phyloP scores from a whole-genome alignment of 2,329 filamentous ascomycete genomes.

The Aspergillus intermedius region DNA sequence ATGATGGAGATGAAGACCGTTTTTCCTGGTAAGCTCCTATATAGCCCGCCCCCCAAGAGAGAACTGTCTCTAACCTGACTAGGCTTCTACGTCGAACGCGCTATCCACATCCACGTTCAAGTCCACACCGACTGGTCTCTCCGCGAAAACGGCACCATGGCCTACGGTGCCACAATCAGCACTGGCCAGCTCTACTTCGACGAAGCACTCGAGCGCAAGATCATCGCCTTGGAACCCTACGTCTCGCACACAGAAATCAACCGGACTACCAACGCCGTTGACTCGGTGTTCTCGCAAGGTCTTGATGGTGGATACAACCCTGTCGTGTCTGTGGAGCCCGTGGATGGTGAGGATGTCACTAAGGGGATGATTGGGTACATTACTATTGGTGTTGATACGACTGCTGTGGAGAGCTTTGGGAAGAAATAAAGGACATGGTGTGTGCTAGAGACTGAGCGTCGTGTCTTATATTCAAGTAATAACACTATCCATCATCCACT shows the following conservation, averaged over 20 bases:
- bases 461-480: too few species aligned
- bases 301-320: constrained; percentile 24
- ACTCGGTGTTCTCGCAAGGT: constrained; percentile 7
- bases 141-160: constrained; percentile 21
- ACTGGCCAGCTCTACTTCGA: constrained; percentile 30
- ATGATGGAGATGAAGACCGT: constrained; percentile 43
- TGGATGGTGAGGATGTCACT: constrained; percentile 27
- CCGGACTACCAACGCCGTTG: constrained; percentile 27
- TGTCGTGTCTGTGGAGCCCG: constrained; percentile 23
- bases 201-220: constrained; percentile 21
- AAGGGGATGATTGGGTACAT: constrained; percentile 35
- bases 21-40: constrained; percentile 29
- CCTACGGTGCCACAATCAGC: constrained; percentile 19
- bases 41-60: too few species aligned
- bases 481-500: too few species aligned
- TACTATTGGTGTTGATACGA: constrained; percentile 29
- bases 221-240: constrained; percentile 32
- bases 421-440: neutral
- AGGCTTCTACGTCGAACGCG: constrained; percentile 38
- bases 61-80: constrained; percentile 8
- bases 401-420: constrained; percentile 6
- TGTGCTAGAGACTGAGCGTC: too few species aligned
- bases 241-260: constrained; percentile 28
- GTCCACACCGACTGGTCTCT: constrained; percentile 31
- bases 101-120: constrained; percentile 44